Percentiles rank a stretch among this genome's conserved stretches.
phyloP scores from a whole-genome alignment of 1,284 basidiomycete genomes.

The Pyrrhoderma lamaoense region DNA sequence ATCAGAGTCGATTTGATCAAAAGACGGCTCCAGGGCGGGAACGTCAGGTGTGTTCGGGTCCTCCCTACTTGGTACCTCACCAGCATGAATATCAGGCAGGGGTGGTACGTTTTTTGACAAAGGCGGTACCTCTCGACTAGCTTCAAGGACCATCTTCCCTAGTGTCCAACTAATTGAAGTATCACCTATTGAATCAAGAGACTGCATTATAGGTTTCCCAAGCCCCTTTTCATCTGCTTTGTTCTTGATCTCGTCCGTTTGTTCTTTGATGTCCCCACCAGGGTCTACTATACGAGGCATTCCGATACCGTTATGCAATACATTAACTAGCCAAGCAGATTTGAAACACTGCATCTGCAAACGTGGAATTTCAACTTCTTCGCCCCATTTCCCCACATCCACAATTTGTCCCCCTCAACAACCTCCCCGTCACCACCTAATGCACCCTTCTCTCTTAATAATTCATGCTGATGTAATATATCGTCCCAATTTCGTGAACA shows the following conservation, averaged over 20 bases:
- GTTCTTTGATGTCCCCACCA: slow-evolving; percentile 62
- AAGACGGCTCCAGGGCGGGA: too few relatives aligned
- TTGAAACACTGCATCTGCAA: slow-evolving; percentile 99
- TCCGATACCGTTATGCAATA: slow-evolving; percentile 93
- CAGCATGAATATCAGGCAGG: too few relatives aligned
- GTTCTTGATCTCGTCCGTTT: slow-evolving; percentile 58
- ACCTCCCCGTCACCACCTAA: slow-evolving; percentile 54
- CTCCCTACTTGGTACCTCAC: too few relatives aligned
- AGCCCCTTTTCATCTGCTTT: slow-evolving; percentile 79
- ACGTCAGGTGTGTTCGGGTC: too few relatives aligned
- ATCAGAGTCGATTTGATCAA: slow-evolving; percentile 27
- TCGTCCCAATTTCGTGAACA: slow-evolving; percentile 77
- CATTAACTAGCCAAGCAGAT: slow-evolving; percentile 95
- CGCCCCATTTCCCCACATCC: slow-evolving; percentile 55
- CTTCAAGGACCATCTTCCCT: slow-evolving; percentile 97
- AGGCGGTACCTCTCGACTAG: slow-evolving; percentile 73
- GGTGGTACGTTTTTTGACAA: slow-evolving; percentile 37
- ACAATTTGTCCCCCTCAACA: slow-evolving; percentile 35
- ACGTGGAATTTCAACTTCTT: slow-evolving; percentile 72
- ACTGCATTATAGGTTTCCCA: slow-evolving; percentile 78
- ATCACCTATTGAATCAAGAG: slow-evolving; percentile 84
- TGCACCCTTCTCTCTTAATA: slow-evolving; percentile 38
- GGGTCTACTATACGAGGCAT: slow-evolving; percentile 87
- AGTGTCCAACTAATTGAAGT: slow-evolving; percentile 97
- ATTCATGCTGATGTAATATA: slow-evolving; percentile 65